Base-by-base conservation (phyloP, 2,329 filamentous ascomycete genomes). In the Aschersonia sp. region DNA sequence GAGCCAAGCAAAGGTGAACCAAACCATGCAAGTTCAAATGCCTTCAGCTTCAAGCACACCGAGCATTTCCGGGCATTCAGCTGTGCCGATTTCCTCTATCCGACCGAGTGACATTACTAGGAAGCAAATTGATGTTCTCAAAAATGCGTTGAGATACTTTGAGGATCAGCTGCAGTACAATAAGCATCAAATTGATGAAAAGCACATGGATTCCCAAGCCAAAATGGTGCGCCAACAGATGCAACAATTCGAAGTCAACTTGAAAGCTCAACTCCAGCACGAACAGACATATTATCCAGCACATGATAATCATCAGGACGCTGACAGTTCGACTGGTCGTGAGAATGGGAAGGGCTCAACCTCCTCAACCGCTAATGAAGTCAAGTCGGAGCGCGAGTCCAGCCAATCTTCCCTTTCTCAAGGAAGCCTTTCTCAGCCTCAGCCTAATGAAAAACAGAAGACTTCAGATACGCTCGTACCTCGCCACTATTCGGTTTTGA, bases 121-220 rank as follows among this genome's bases (percentile, higher is more conserved):
- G 56, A 75, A 73, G 53, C 77, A 80, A 53, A 70, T 80, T 45
- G 68, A 72, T 29, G 61, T 64, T 42, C 67, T 82, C 47, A 69
- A 68, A 41, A 55, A 58, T n/a, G 69, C 70, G n/a, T 65, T 82
- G 50, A 75, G 72, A 55, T 72, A 73, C 49, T 66, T 74, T 41
- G 72, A 80, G 52, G 72, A 77, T 50, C 77, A 82, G 53, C 60
- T 82, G 43, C 69, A 72, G 47, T 79, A 75, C 64, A 81, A 82
- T 56, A 73, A 70, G 53, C 75, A 81, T 52, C 77, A 81, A 53
- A 77, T 81, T 51, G 77, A 82, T 50, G 75, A 77, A 53, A 69
- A 66, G 51, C 61, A 67, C 35, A 71, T 77, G 58, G 66, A 72
- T 51, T 55, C 62, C 30, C 67, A 69, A 43, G 68, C 64, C 3